These are phyloP conservation scores for Neurospora sp. DNA, from an alignment of 495 filamentous ascomycete species.

Conservation along the genomic window DNA sequence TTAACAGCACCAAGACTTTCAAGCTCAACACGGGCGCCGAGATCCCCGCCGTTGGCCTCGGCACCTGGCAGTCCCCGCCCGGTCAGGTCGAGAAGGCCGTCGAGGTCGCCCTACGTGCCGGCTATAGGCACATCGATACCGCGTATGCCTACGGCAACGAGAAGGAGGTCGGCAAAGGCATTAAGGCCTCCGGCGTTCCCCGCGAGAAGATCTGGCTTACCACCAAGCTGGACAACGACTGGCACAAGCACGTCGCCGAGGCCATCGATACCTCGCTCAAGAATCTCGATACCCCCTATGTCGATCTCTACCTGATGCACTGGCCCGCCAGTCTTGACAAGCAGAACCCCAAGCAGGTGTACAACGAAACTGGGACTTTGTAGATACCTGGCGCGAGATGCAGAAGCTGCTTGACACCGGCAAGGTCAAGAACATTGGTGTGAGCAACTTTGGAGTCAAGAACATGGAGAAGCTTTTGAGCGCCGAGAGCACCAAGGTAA, in stretches of 20 bases:
- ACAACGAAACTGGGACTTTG: conserved; percentile 63
- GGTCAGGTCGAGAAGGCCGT: conserved; percentile 50
- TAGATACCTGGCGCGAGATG: conserved; percentile 78
- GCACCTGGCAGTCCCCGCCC: conserved; percentile 63
- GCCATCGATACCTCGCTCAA: conserved; percentile 61
- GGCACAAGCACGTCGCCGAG: conserved; percentile 57
- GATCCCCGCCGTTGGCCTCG: conserved; percentile 74
- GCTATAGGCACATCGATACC: conserved; percentile 50
- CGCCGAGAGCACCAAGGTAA: conserved; percentile 40
- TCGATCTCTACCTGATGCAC: conserved; percentile 81
- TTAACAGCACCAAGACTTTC: conserved; percentile 42
- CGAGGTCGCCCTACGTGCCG: conserved; percentile 60
- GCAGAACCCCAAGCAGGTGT: conserved; percentile 28
- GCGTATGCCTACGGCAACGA: conserved; percentile 85
- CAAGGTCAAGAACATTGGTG: conserved; percentile 72
- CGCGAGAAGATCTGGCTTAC: conserved; percentile 77
- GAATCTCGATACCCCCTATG: conserved; percentile 61
- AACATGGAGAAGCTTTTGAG: conserved; percentile 61
- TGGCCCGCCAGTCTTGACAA: conserved; percentile 54
- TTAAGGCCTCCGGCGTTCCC: conserved; percentile 68
- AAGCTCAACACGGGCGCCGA: conserved; percentile 71
- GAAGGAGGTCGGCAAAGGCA: conserved; percentile 68
- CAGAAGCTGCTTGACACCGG: conserved; percentile 71
- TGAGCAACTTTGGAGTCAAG: conserved; percentile 63
- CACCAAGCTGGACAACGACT: conserved; percentile 79